These are phyloP conservation scores for Penicillium desertorum DNA, from an alignment of 495 filamentous ascomycete genomes.

Conservation along the genomic window DNA sequence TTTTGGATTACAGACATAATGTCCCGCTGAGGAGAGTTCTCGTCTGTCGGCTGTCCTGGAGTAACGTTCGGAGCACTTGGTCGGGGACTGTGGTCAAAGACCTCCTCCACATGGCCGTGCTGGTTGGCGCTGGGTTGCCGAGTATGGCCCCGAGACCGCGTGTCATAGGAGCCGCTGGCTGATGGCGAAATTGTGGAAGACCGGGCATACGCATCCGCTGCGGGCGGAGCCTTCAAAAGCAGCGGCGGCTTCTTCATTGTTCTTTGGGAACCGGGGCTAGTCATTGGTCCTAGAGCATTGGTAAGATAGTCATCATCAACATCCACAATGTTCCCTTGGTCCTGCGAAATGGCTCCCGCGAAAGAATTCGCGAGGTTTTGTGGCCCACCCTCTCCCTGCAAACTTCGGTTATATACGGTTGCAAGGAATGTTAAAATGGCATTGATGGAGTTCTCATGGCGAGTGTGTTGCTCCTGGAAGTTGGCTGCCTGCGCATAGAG, in stretches of 20 bases:
- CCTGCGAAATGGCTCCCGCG: slow-evolving; percentile 64
- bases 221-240: slow-evolving; percentile 51
- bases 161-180: slow-evolving; percentile 31
- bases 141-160: slow-evolving; percentile 34
- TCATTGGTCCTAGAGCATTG: slow-evolving; percentile 37
- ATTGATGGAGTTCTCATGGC: slow-evolving; percentile 97
- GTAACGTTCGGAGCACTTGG: slow-evolving; percentile 23
- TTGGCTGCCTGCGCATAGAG: slow-evolving; percentile 85
- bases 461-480: slow-evolving; percentile 88
- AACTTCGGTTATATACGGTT: slow-evolving; percentile 85
- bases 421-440: slow-evolving; percentile 96
- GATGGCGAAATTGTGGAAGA: slow-evolving; percentile 45
- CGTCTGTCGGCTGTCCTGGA: slow-evolving; percentile 23
- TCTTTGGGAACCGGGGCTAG: slow-evolving; percentile 39
- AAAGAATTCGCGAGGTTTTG: slow-evolving; percentile 72
- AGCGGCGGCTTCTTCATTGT: slow-evolving; percentile 51
- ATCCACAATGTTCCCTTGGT: slow-evolving; percentile 69
- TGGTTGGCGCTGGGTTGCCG: slow-evolving; percentile 39
- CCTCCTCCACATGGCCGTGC: slow-evolving; percentile 46
- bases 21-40: slow-evolving; percentile 55
- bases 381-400: slow-evolving; percentile 59
- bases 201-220: slow-evolving; percentile 33
- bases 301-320: slow-evolving; percentile 60
- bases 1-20: slow-evolving; percentile 89
- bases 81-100: slow-evolving; percentile 44